phyloP scores from a whole-genome alignment of 345 rosid genomes.

The Arabidopsis suecica region DNA sequence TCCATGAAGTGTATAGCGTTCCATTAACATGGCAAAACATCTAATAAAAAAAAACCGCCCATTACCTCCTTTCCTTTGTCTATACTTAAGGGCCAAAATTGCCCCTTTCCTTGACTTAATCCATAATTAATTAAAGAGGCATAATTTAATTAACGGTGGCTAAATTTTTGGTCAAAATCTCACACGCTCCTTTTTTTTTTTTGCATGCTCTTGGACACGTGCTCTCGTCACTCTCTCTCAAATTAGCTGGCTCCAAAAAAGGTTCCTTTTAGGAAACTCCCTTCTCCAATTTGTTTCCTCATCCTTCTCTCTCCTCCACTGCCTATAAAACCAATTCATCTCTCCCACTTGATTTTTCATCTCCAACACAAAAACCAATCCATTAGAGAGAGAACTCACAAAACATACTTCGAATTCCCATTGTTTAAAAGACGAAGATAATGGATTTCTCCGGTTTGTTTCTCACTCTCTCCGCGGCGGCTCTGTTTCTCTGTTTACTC shows the following conservation, averaged over 20 bases:
- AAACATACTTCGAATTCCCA: not conserved
- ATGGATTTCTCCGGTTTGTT: slow-evolving; percentile 54
- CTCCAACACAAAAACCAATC: slow-evolving; percentile 18
- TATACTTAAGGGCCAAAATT: slow-evolving; percentile 47
- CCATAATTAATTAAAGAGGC: not conserved
- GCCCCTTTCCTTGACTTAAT: slow-evolving; percentile 46
- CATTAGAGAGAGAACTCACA: slow-evolving; percentile 3
- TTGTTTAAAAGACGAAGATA: not conserved
- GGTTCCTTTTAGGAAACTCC: slow-evolving; percentile 44
- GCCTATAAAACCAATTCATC: slow-evolving; percentile 43
- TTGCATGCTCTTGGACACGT: slow-evolving; percentile 49
- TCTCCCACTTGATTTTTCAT: slow-evolving; percentile 35
- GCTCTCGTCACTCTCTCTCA: slow-evolving; percentile 42
- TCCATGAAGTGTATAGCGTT: slow-evolving; percentile 15
- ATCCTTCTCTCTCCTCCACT: slow-evolving; percentile 31
- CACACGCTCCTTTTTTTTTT: slow-evolving; percentile 39
- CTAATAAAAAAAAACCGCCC: slow-evolving; percentile 9
- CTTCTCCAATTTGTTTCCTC: not conserved
- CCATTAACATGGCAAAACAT: slow-evolving; percentile 20
- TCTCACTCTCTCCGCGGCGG: slow-evolving; percentile 39
- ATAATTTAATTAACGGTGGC: slow-evolving; percentile 19
- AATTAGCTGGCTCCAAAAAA: slow-evolving; percentile 40
- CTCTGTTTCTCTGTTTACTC: slow-evolving; percentile 48
- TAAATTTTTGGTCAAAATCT: slow-evolving; percentile 45
- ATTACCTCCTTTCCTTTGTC: slow-evolving; percentile 45